phyloP scores from a whole-genome alignment of 768 basidiomycete genomes.

The Nidula microcarpa region DNA sequence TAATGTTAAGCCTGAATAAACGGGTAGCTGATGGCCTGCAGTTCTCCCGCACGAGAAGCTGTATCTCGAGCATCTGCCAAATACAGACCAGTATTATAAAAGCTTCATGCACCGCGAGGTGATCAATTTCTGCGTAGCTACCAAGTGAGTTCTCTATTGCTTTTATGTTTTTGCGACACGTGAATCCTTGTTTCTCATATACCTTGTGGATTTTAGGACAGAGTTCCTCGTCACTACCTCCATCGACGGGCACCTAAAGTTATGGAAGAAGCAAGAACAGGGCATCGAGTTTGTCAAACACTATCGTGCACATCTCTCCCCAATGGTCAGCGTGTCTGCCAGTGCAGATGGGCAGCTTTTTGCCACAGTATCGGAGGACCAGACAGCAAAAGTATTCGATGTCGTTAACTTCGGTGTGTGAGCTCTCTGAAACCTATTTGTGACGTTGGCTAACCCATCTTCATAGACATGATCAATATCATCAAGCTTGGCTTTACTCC shows the following conservation, averaged over 20 bases:
- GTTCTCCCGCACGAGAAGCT: constrained; percentile 92
- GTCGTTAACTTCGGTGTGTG: constrained; percentile 93
- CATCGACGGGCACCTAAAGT: constrained; percentile 89
- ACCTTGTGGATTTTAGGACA: constrained; percentile 53
- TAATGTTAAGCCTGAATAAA: background rate
- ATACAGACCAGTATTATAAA: constrained; percentile 91
- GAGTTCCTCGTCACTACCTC: constrained; percentile 95
- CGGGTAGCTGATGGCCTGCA: constrained; percentile 23
- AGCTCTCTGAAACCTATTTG: background rate
- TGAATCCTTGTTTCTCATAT: too few species aligned
- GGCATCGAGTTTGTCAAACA: constrained; percentile 99
- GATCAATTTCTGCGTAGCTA: constrained; percentile 85
- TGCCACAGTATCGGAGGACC: constrained; percentile 89
- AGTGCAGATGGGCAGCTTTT: constrained; percentile 91
- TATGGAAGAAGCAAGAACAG: constrained; percentile 98
- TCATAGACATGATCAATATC: constrained; percentile 97
- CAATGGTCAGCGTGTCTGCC: constrained; percentile 76
- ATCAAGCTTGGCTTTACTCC: constrained; percentile 86
- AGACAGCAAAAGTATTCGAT: constrained; percentile 93
- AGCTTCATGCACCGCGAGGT: constrained; percentile 98
- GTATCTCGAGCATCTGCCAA: constrained; percentile 89
- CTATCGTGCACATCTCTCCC: constrained; percentile 86
- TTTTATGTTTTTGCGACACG: too few species aligned
- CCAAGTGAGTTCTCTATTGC: constrained; percentile 54
- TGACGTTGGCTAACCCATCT: background rate